phyloP scores from a whole-genome alignment of 2,329 filamentous ascomycete genomes.

The Nigrograna mackinnonii region DNA sequence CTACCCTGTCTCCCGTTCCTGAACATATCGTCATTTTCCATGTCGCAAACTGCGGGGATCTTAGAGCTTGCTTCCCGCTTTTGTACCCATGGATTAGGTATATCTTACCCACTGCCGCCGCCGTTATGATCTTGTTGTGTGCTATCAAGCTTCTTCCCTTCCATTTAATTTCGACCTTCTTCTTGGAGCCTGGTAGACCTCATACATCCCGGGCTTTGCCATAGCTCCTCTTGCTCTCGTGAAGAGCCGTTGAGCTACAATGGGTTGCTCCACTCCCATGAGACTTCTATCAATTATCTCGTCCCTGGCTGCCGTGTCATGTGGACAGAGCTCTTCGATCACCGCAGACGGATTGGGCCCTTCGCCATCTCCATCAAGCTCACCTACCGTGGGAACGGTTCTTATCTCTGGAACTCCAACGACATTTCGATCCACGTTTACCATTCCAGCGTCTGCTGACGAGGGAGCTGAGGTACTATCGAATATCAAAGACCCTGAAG shows the following conservation, averaged over 20 bases:
- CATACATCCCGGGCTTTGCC: too few species aligned
- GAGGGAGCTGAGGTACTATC: slow-evolving; percentile 50
- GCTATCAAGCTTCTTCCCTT: too few species aligned
- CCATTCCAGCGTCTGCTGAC: slow-evolving; percentile 41
- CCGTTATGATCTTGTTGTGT: too few species aligned
- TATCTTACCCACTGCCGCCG: too few species aligned
- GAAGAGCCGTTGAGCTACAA: too few species aligned
- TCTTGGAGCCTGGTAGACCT: too few species aligned
- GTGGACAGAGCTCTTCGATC: slow-evolving; percentile 15
- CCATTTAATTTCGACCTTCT: too few species aligned
- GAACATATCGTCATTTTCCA: slow-evolving; percentile 16
- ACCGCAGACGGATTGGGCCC: slow-evolving; percentile 9
- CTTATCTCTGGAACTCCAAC: slow-evolving; percentile 33
- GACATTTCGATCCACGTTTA: slow-evolving; percentile 35
- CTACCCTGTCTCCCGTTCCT: slow-evolving; percentile 16
- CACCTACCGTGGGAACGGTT: slow-evolving; percentile 22
- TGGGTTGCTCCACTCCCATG: too few species aligned
- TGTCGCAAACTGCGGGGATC: slow-evolving; percentile 18
- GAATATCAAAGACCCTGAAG: slow-evolving; percentile 67
- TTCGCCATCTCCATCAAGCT: slow-evolving; percentile 21
- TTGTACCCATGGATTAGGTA: too few species aligned
- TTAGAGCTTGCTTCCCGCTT: slow-evolving; percentile 8
- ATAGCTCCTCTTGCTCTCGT: too few species aligned
- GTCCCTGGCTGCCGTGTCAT: too few species aligned
- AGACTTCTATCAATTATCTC: too few species aligned